Evolutionary conservation across 495 filamentous ascomycete genomes (phyloP), one percentile per base, ranked within the genome.

Genomic region (Alectoria sarmentosa): DNA sequence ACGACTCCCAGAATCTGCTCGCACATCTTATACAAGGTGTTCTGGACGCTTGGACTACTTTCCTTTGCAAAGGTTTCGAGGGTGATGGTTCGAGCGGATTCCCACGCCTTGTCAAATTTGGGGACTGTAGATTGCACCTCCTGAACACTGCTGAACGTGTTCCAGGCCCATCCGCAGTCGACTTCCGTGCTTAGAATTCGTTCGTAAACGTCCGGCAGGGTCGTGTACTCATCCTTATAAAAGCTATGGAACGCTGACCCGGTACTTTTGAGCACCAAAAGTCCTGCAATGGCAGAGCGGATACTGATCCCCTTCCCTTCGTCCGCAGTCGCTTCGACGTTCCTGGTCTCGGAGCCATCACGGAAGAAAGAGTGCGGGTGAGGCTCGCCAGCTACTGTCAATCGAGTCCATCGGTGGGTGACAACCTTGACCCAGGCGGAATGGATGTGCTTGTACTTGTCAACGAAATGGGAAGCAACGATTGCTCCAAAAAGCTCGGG

Each of bases 11-110:
- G 79, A 68, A 98, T 96, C 78, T 88, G 82, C 74, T 93, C 86
- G 64, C 83, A 84, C 94, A 98, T 98, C 82, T 96, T 93, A 77
- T 96, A 98, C 94, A 98, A 96, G 64, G 92, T 97, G 67, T 87
- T 87, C 82, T 98, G 94, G 23, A 98, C 94, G 71, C 89, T 93
- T 56, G 94, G 88, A 69, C 89, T 94, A 74, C 89, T 82, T 69
- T 98, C 93, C 70, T 85, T 84, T n/a, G 94, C 92, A 72, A 98
- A 98, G 0, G 86, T 90, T 82, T 89, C 89, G 70, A 97, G 80
- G 28, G 93, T 95, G 76, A 96, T 93, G 46, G 79, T 76, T 64
- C 91, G 82, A 30, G 90, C 91, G 56, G 79, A 77, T 60, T 86
- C 78, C 84, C 87, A 97, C 15, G 91, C 90, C 44, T 76, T 71